These are phyloP conservation scores for Microbotryum scabiosae DNA, from an alignment of 1,284 basidiomycete species.

Conservation along the genomic window DNA sequence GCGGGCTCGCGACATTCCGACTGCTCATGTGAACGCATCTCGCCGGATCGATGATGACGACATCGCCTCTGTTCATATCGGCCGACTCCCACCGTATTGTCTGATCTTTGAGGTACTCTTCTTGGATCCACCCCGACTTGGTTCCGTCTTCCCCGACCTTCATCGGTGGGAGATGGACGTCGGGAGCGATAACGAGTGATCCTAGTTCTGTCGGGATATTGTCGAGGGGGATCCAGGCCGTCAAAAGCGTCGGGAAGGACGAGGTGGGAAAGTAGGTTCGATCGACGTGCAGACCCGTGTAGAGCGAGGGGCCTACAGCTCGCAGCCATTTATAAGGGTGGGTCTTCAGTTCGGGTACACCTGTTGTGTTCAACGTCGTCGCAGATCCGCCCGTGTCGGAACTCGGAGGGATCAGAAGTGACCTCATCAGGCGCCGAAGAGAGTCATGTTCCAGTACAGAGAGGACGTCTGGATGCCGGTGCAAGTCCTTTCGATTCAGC, in stretches of 20 bases:
- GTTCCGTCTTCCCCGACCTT: not conserved
- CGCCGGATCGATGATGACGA: too few relatives aligned
- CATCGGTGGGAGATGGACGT: not conserved
- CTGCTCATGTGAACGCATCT: too few relatives aligned
- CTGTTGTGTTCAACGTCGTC: not conserved
- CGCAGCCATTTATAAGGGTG: constrained; percentile 10
- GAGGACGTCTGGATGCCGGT: not conserved
- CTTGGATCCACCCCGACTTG: not conserved
- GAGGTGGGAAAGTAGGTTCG: not conserved
- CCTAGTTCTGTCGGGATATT: not conserved
- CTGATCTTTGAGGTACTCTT: not conserved
- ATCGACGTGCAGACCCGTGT: constrained; percentile 3
- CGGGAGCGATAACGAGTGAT: not conserved
- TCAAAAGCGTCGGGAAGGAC: not conserved
- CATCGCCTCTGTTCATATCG: too few relatives aligned
- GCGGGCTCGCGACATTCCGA: too few relatives aligned
- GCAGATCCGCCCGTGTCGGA: not conserved
- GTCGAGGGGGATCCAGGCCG: constrained; percentile 3
- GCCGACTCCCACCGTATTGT: too few relatives aligned
- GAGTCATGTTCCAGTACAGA: not conserved
- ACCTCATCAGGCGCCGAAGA: not conserved
- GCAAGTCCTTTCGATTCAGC: constrained; percentile 1
- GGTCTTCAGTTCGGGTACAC: not conserved
- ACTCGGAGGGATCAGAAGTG: not conserved
- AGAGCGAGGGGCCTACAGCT: constrained; percentile 1